These are phyloP conservation scores for Cadophora luteo-olivacea DNA, from an alignment of 2,329 filamentous ascomycete genomes.

Conservation along the genomic window DNA sequence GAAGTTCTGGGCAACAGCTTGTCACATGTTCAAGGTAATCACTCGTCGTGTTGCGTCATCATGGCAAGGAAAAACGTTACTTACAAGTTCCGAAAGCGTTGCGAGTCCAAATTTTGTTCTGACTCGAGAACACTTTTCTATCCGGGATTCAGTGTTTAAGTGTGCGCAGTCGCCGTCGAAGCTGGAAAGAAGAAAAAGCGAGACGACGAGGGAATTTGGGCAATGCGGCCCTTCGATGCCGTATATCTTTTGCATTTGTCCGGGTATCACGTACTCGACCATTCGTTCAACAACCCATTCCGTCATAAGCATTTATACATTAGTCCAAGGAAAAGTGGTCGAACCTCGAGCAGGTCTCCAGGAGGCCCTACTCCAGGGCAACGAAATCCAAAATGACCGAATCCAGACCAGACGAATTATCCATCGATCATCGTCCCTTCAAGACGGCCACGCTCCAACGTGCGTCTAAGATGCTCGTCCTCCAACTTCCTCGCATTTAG, in stretches of 20 bases:
- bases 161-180: not conserved
- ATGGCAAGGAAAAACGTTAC: not conserved
- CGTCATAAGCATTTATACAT: not conserved
- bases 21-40: too few species aligned
- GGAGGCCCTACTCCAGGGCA: not conserved
- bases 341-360: not conserved
- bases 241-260: not conserved
- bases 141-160: not conserved
- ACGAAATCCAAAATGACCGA: not conserved
- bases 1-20: not conserved
- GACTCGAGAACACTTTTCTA: not conserved
- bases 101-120: not conserved
- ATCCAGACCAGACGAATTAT: constrained; percentile 20
- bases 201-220: not conserved
- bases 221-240: not conserved
- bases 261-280: constrained; percentile 4
- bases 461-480: constrained; percentile 61
- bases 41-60: not conserved
- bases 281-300: not conserved
- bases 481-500: constrained; percentile 64
- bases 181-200: not conserved
- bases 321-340: not conserved
- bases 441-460: constrained; percentile 54
- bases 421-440: constrained; percentile 44
- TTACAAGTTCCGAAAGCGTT: constrained; percentile 7